Evolutionary conservation across 306 rosid species (phyloP), one percentile per base, ranked within the genome.

Genomic region (Pyrus pyrifolia): DNA sequence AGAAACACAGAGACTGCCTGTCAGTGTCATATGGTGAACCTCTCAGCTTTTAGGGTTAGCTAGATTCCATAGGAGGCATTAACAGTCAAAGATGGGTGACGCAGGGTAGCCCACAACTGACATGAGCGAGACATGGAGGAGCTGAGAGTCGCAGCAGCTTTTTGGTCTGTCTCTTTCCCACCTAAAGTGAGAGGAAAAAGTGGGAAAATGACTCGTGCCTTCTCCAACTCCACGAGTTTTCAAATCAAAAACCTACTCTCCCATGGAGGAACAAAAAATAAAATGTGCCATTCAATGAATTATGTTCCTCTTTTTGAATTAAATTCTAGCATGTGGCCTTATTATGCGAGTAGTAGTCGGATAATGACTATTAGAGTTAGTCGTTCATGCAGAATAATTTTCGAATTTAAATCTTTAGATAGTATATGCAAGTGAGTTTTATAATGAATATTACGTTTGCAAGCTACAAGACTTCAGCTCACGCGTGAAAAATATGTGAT

Each of bases 161-260:
- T 85, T 83, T 82, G 71, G 75, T 77, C 83, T 73, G 84, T 84
- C 85, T 73, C 81, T 81, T 81, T 81, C 81, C 81, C 88, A 80
- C 84, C 85, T 76, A 77, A 77, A 71, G 80, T 8, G 10, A 67
- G 38, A 61, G 44, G 61, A 52, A 45, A n/a, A 76, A 78, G 51
- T 29, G 72, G 29, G 81, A 83, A 67, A 72, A 66, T 0, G 81
- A 83, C 76, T 15, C n/a, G 46, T 52, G 79, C 52, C 29, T 17
- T 76, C 62, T 76, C 65, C 73, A 63, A 76, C 79, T 72, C 83
- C 83, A 76, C 80, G 25, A 19, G 64, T 75, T 75, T 31, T 35
- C 22, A 15, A 42, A 44, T n/a, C 2, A n/a, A 17, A 22, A 66
- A 65, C 64, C 81, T 72, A 58, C 67, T n/a, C 68, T 35, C 51